Percentiles rank a stretch among this genome's conserved stretches.
Conservation (phyloP, 768 basidiomycete genomes). For the Boletus patriciae region DNA sequence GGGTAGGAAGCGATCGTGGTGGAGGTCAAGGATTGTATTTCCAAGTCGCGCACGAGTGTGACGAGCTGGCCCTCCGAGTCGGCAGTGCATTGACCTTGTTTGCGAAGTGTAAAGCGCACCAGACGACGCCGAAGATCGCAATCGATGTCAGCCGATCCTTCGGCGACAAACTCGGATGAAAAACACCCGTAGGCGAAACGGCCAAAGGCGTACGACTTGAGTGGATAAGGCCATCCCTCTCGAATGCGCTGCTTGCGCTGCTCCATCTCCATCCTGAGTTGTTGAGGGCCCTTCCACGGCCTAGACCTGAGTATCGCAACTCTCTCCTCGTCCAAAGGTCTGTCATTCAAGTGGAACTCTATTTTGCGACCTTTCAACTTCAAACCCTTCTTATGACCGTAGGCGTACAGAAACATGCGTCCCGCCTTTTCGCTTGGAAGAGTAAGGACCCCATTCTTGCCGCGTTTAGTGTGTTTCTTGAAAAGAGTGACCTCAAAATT, state of each 20-base stretch:
- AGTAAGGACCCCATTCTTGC: slow-evolving; percentile 33
- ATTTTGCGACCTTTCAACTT: slow-evolving; percentile 25
- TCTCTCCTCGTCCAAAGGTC: slow-evolving; percentile 22
- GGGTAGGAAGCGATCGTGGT: slow-evolving; percentile 23
- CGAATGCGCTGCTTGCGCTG: slow-evolving; percentile 20
- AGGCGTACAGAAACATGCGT: slow-evolving; percentile 28
- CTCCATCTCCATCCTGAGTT: slow-evolving; percentile 27
- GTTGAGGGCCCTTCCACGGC: slow-evolving; percentile 33
- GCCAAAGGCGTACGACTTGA: slow-evolving; percentile 35
- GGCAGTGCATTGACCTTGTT: slow-evolving; percentile 19
- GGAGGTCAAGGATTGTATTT: not conserved
- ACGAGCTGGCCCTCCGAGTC: not conserved
- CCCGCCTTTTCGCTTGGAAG: slow-evolving; percentile 26
- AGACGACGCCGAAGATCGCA: slow-evolving; percentile 36
- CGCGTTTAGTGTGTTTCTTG: slow-evolving; percentile 16
- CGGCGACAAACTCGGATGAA: slow-evolving; percentile 31
- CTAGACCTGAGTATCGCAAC: slow-evolving; percentile 25
- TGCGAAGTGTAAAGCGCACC: slow-evolving; percentile 34
- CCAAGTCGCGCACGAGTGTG: not conserved
- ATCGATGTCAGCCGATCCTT: slow-evolving; percentile 32
- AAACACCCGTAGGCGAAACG: slow-evolving; percentile 37
- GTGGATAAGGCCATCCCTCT: slow-evolving; percentile 23
- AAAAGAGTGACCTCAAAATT: slow-evolving; percentile 38
- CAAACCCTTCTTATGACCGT: slow-evolving; percentile 24
- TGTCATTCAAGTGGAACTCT: slow-evolving; percentile 21